phyloP scores from a whole-genome alignment of 2,329 filamentous ascomycete species.

The Blastomyces silverae region DNA sequence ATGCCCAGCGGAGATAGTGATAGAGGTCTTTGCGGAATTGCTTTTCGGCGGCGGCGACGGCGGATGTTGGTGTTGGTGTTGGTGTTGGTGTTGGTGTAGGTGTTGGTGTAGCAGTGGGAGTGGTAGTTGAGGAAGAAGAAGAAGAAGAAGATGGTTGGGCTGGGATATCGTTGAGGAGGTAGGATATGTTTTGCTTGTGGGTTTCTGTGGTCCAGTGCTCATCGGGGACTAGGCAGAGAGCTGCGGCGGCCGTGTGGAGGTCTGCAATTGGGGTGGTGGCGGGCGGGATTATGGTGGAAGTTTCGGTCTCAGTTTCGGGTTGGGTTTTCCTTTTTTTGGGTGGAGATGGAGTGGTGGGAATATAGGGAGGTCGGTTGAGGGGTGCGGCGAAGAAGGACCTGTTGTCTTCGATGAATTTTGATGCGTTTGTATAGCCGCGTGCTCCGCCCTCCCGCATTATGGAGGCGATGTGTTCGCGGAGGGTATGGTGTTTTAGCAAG shows the following conservation, averaged over 20 bases:
- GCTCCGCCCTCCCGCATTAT: constrained; percentile 34
- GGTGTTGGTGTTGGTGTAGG: constrained; percentile 10
- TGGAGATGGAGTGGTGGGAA: constrained; percentile 17
- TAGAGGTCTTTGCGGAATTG: constrained; percentile 45
- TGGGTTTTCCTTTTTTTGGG: neutral
- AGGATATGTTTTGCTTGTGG: constrained; percentile 37
- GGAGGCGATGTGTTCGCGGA: constrained; percentile 48
- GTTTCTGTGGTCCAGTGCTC: constrained; percentile 37
- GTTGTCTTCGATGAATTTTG: constrained; percentile 19
- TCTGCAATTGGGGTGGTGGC: constrained; percentile 30
- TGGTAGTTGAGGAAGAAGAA: neutral
- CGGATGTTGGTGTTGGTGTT: constrained; percentile 22
- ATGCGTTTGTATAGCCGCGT: constrained; percentile 19
- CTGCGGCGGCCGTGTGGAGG: constrained; percentile 42
- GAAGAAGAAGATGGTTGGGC: neutral
- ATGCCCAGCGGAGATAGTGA: constrained; percentile 51
- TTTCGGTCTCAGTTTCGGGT: constrained; percentile 14
- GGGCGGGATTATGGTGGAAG: constrained; percentile 18
- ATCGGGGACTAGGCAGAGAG: constrained; percentile 39
- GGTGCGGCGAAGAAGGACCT: constrained; percentile 41
- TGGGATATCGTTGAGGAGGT: neutral
- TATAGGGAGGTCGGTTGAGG: constrained; percentile 27
- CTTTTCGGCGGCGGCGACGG: constrained; percentile 30
- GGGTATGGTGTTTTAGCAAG: constrained; percentile 31
- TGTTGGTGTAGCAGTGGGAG: neutral